phyloP scores from a whole-genome alignment of 371 early-diverging fungal genomes.

The Nematocida sp. region DNA sequence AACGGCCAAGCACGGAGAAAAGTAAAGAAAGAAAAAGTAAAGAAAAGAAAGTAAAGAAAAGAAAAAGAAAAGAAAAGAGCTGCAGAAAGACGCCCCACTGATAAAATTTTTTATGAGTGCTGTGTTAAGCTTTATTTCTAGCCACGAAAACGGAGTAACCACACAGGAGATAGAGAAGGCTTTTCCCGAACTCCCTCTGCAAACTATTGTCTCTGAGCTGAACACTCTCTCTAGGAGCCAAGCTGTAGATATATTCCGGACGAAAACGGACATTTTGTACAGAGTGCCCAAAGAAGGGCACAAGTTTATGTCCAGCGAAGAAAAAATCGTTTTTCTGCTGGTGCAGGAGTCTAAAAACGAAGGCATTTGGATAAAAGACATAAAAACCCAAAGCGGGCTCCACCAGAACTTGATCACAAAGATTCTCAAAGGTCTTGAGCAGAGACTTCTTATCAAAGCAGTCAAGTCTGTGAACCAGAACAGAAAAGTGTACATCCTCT shows the following conservation, averaged over 20 bases:
- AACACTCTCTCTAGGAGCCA: constrained; percentile 50
- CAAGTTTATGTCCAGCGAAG: constrained; percentile 49
- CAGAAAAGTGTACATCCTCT: constrained; percentile 84
- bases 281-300: constrained; percentile 15
- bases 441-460: constrained; percentile 74
- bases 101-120: constrained; percentile 67
- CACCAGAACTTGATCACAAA: constrained; percentile 74
- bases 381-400: constrained; percentile 75
- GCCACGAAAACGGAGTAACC: constrained; percentile 55
- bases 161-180: constrained; percentile 54
- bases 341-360: constrained; percentile 51
- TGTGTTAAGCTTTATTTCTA: constrained; percentile 57
- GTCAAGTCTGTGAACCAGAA: constrained; percentile 78
- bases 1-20: too few relatives aligned
- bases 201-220: constrained; percentile 50
- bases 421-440: constrained; percentile 74
- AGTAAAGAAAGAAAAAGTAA: too few relatives aligned
- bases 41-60: too few relatives aligned
- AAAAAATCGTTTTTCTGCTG: constrained; percentile 56
- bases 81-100: too few relatives aligned
- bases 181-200: constrained; percentile 54
- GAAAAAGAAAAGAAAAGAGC: too few relatives aligned
- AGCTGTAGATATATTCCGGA: constrained; percentile 55
- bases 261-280: constrained; percentile 50
- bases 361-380: constrained; percentile 77